These are phyloP conservation scores for Ogataea paraovalis DNA, from an alignment of 805 yeast species.

Conservation along the genomic window DNA sequence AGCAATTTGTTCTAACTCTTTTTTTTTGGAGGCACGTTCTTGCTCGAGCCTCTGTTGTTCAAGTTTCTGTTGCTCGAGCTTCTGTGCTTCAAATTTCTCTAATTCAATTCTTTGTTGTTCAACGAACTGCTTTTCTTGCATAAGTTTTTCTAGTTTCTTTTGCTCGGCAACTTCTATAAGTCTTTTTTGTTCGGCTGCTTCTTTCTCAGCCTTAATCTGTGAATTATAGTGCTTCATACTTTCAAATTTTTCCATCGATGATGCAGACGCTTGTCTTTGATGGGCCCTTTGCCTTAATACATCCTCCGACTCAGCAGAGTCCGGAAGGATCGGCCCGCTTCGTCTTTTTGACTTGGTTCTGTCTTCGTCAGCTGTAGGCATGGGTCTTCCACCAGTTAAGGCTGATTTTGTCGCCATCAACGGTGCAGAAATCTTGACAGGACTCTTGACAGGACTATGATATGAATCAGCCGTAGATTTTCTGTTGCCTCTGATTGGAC, in stretches of 20 bases:
- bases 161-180: neutral
- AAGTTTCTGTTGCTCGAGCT: neutral
- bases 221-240: neutral
- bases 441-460: neutral
- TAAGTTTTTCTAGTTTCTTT: slow-evolving; percentile 2
- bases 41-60: neutral
- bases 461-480: neutral
- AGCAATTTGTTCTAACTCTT: neutral
- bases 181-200: slow-evolving; percentile 4
- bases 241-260: slow-evolving; percentile 7
- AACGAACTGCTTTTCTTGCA: slow-evolving; percentile 2
- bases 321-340: slow-evolving; percentile 1
- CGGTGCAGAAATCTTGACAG: neutral
- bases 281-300: neutral
- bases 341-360: neutral
- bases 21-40: neutral
- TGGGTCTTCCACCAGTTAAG: neutral
- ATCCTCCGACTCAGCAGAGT: slow-evolving; percentile 1
- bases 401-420: neutral
- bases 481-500: neutral
- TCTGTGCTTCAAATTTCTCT: neutral
- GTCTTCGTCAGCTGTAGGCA: neutral
- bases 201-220: slow-evolving; percentile 1
- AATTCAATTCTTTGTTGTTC: slow-evolving; percentile 1
- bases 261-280: slow-evolving; percentile 3